phyloP scores from a whole-genome alignment of 495 filamentous ascomycete species.

The Lasiosphaeriaceae sp. region DNA sequence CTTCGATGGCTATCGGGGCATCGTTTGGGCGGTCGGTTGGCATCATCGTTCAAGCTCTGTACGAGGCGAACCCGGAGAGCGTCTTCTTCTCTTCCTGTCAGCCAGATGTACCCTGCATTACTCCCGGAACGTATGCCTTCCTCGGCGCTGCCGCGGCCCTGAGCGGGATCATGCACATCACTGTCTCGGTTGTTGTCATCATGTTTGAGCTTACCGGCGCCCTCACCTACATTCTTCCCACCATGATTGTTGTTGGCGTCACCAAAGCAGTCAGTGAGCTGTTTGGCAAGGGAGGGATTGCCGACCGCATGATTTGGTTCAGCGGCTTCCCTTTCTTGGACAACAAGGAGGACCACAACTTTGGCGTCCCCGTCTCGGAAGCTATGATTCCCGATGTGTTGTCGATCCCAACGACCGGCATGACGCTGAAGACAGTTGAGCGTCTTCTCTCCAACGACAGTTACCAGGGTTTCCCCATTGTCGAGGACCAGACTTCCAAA shows the following conservation, averaged over 20 bases:
- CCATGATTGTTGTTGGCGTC: constrained; percentile 97
- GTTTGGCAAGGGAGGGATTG: constrained; percentile 93
- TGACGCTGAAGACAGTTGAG: constrained; percentile 70
- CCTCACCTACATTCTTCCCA: constrained; percentile 91
- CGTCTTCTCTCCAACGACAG: constrained; percentile 71
- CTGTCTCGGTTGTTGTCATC: constrained; percentile 93
- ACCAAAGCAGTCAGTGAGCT: constrained; percentile 91
- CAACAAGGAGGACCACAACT: constrained; percentile 97
- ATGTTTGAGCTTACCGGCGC: constrained; percentile 99
- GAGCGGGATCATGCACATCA: constrained; percentile 97
- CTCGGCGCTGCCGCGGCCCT: constrained; percentile 95
- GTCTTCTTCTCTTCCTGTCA: constrained; percentile 82
- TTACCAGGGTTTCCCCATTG: constrained; percentile 93
- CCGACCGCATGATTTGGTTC: constrained; percentile 99
- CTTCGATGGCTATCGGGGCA: constrained; percentile 95
- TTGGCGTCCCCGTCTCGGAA: constrained; percentile 89
- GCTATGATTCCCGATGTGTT: constrained; percentile 83
- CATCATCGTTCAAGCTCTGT: constrained; percentile 84
- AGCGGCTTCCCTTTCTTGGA: constrained; percentile 97
- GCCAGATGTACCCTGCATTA: constrained; percentile 92
- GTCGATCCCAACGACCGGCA: constrained; percentile 68
- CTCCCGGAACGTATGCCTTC: constrained; percentile 92
- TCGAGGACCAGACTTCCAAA: constrained; percentile 68
- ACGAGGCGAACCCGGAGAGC: constrained; percentile 77
- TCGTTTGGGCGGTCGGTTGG: constrained; percentile 92